Base-by-base conservation (phyloP, 164 flowering plant species). In the Nelumbo lutea region DNA sequence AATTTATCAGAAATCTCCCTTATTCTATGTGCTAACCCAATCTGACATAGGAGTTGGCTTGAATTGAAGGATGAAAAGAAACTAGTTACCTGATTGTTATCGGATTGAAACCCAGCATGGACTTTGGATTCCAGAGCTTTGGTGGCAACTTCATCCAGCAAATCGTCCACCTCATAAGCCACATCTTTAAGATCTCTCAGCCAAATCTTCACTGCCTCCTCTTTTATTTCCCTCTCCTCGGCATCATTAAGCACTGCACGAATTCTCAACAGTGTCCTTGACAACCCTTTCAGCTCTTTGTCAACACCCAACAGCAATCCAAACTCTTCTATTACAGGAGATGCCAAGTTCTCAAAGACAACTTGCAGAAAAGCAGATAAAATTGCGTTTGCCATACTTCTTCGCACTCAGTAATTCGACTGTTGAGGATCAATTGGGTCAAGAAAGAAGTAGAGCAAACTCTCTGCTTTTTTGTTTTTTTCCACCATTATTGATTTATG, bases 81-180 rank as follows among this genome's bases (percentile, higher is more conserved):
- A 27, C 14, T n/a, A 58, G 9, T 0, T 10, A 59, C 56, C 40
- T 58, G 59, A 1, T 65, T 51, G 13, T 51, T 38, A 7, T 51
- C 7, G 55, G 68, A 11, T 64, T 15, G 38, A 2, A 27, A 41
- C 1, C 7, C 15, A 9, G 9, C 55, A 10, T 48, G 48, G 48
- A 52, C 2, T 46, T 46, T 65, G 11, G 11, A 43, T 6, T 42
- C 63, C 9, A 13, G 48, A 62, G 9, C 50, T 14, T 46, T 9
- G 10, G 63, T 57, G 10, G 43, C 1, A 52, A 68, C 40, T 57
- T 58, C 72, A 50, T 73, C 76, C 42, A 73, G 46, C 7, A 64
- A 6, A 42, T 73, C 76, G 8, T 73, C 72, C 8, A 66, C 61
- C 42, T 73, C 72, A 15, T 73, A 73, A 39, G 76, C 72, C 11